Base-by-base conservation (phyloP, 2,329 filamentous ascomycete genomes). In the Hypomyces perniciosus region DNA sequence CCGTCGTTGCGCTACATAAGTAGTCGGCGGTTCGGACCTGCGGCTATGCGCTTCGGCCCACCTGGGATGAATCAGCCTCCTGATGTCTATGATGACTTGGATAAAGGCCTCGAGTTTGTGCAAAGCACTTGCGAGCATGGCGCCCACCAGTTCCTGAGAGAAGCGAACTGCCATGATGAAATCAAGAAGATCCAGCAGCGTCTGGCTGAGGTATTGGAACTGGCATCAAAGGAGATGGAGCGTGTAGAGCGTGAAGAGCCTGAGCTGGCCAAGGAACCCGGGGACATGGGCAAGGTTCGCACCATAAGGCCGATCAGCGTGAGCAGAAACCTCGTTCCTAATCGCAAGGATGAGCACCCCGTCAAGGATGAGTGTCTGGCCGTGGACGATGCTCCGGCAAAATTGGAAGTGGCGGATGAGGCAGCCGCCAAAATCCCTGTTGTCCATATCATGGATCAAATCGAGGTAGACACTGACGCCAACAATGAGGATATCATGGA, bases 101-200 rank as follows among this genome's bases (percentile, higher is more conserved):
- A 96, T 64, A 87, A 86, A 63, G 80, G 81, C 1, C 74, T 96
- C 28, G 90, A 96, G 63, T 80, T 81, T 56, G 86, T 89, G 5
- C 90, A 96, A 65, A 79, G 78, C 50, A 80, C 90, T 60, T 95
- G 88, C 65, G 91, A 96, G 70, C 84, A 84, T 48, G 91, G 87
- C 3, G 91, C 91, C 0, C 90, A 95, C 63, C 88, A 95, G 62
- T 90, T 93, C 54, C 75, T 96, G n/a, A 83, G 91, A 27, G 86
- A 90, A 48, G 91, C 90, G 8, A 86, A 93, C 61, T 96, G 91
- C 68, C 78, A 75, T n/a, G 78, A 81, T 13, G 89, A 95, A 66
- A 78, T 96, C 37, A 74, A 76, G 28, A 84, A 82, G 43, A 85
- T 91, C 48, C 80, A 83, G 61, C 73, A 76, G 51, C 80, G 82